Evolutionary conservation across 106 monocot species (phyloP).

Genomic region (Dendrobium officinale): DNA sequence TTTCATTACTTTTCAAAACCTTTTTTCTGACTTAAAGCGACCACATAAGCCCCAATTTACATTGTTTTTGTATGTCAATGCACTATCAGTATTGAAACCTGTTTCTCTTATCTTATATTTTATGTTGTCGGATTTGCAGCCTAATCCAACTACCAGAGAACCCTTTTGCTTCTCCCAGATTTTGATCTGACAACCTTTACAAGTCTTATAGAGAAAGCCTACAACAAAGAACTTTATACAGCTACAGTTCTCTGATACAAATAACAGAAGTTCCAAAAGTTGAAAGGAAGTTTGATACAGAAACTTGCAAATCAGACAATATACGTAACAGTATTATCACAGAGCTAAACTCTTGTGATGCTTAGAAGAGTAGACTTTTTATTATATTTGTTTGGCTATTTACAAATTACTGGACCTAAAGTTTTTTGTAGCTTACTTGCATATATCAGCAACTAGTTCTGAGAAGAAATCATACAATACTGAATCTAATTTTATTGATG

Average conservation of each 20-base stretch:
- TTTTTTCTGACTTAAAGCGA: no score
- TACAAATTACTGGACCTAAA: not conserved
- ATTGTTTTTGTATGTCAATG: no score
- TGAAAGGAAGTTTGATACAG: not conserved
- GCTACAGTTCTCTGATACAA: not conserved
- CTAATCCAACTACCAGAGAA: constrained; percentile 5
- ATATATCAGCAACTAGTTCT: not conserved
- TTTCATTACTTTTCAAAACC: no score
- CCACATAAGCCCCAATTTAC: no score
- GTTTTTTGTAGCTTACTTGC: not conserved
- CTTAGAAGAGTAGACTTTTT: not conserved
- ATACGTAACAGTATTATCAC: not conserved
- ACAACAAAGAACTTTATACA: not conserved
- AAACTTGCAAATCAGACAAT: not conserved
- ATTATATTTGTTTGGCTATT: not conserved
- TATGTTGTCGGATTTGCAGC: not conserved
- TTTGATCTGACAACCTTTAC: not conserved
- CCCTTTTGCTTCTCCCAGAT: constrained; percentile 4
- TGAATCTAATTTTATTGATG: no score
- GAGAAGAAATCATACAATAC: not conserved
- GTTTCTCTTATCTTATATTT: not conserved
- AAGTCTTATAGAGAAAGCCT: not conserved
- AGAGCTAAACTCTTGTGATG: not conserved
- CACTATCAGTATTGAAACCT: no score
- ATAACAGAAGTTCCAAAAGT: not conserved